Evolutionary conservation across 1,284 basidiomycete species (phyloP), one percentile per base, ranked within the genome.

Genomic region (Sporisorium reilianum): DNA sequence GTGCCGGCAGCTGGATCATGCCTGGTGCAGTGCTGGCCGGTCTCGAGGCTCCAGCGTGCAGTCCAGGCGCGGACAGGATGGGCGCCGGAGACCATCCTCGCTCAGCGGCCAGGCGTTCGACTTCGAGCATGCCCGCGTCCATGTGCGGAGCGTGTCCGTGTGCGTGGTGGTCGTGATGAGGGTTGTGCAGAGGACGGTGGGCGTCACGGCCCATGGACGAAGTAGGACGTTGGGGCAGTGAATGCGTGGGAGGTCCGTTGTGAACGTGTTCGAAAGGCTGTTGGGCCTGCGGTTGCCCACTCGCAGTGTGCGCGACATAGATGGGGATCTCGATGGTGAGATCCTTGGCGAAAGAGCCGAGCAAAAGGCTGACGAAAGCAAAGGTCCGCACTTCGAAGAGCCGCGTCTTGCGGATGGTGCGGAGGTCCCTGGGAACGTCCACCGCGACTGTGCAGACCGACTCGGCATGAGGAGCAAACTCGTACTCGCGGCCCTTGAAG

Each of bases 331-430:
- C 79, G 49, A 81, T 55, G 20, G 69, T 74, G 5, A 82, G 67
- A 25, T 81, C 79, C 59, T 82, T 82, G 22, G 80, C 79, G 45
- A 82, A 80, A 3, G 67, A 79, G 49, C 80, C 80, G 4, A 82
- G 71, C 41, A 74, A 49, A 8, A 80, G 54, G 41, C 67, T 72
- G 52, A 82, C 73, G 12, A 81, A 51, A 5, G 68, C 78, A 28
- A 74, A 58, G 28, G 53, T 69, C 8, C 75, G 66, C 42, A 82
- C 75, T 38, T 80, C 79, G 53, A 82, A 82, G 22, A 80, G 60
- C 4, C 76, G 55, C 14, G 78, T 81, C 62, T 80, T 78, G 45
- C 80, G 71, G 36, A 82, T 75, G 16, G 79, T 81, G 22, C 80
- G 64, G 9, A 77, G 52, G 28, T 81, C 79, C 20, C 62, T 69